A percentile compares a stretch with the other conserved stretches of the same genome.
Evolutionary conservation across 352 stramenopile genomes (phyloP).

Genomic region (Phytophthora capsici): DNA sequence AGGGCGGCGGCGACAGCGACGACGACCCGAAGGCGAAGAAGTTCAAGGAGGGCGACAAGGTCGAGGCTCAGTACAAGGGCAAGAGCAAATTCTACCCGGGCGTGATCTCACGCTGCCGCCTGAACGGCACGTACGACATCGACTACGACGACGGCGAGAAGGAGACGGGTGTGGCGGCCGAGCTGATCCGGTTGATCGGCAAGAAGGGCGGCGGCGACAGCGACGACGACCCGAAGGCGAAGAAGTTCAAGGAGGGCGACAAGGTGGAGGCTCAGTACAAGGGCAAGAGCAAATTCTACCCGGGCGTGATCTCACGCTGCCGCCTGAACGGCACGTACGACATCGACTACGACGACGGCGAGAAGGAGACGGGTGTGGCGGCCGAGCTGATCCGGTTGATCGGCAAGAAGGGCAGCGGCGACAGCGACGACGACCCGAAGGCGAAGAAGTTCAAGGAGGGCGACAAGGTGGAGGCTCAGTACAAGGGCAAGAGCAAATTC

Average conservation of each 20-base stretch:
- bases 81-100: constrained; percentile 24
- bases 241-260: constrained; percentile 25
- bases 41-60: constrained; percentile 24
- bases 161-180: constrained; percentile 23
- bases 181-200: constrained; percentile 13
- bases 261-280: constrained; percentile 27
- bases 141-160: constrained; percentile 24
- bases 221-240: constrained; percentile 19
- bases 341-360: constrained; percentile 23
- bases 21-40: constrained; percentile 21
- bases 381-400: constrained; percentile 16
- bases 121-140: constrained; percentile 25
- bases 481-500: constrained; percentile 26
- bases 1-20: constrained; percentile 15
- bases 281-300: constrained; percentile 25
- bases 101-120: constrained; percentile 19
- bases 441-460: constrained; percentile 23
- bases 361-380: constrained; percentile 25
- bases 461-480: constrained; percentile 24
- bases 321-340: constrained; percentile 24
- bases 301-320: constrained; percentile 20
- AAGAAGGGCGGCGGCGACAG: constrained; percentile 15
- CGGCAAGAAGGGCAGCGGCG: constrained; percentile 12
- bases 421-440: constrained; percentile 22
- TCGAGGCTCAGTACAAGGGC: constrained; percentile 25